Base-by-base conservation (phyloP, 352 stramenopile species). In the Albugo laibachii region DNA sequence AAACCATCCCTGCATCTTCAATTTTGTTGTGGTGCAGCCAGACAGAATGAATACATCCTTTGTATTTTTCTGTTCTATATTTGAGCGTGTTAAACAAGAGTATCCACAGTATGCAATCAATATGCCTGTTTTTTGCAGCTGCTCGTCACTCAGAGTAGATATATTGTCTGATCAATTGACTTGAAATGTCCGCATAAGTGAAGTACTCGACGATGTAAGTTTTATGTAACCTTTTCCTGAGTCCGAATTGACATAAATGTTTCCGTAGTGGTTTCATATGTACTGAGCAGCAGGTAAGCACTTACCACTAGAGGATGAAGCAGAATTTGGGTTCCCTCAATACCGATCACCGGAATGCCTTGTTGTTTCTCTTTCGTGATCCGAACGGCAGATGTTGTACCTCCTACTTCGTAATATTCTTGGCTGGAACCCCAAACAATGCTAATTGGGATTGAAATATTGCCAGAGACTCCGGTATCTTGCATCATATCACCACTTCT, bases 121-220 rank as follows among this genome's bases (percentile, higher is more conserved):
- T 13, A 13, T 21, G n/a, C 3, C 24, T 31, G 24, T 10, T 8
- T n/a, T 31, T 8, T 31, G 24, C 8, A 31, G 24, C 24, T 31
- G 24, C 8, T 10, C 24, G 47, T 88, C 67, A 44, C 54, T 41
- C 45, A 58, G 39, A 31, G 53, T 77, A 14, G 65, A 66, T 24
- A 85, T 77, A 62, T 94, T 57, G 19, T 73, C 77, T 36, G 68
- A 69, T 31, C 3, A 8, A 27, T 64, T 80, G 1, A 61, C 57
- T 20, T 73, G 70, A 65, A 83, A 72, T 11, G 63, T 66, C 15
- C 65, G 63, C 46, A 73, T 67, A 36, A 88, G 38, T 4, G 57
- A 61, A 12, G 82, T 62, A 20, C 57, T 55, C 24, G 72, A 71
- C 24, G 24, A 31, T 3, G 24, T 10, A 31, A 31, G 24, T 31